These are phyloP conservation scores for Russula lepida DNA, from an alignment of 768 basidiomycete genomes.

Conservation along the genomic window DNA sequence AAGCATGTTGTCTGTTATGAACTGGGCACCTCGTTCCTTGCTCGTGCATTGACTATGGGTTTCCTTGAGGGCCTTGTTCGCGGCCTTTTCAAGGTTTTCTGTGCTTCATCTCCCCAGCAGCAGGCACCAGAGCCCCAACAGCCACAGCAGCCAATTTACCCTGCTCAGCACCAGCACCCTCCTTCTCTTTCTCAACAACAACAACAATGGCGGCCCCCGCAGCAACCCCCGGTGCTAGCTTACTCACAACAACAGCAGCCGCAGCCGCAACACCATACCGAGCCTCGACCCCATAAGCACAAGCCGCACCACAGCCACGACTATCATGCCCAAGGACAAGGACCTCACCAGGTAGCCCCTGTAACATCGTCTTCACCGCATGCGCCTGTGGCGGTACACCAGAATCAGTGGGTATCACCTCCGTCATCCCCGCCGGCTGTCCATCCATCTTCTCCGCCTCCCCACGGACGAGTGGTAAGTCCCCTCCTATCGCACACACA, in stretches of 20 bases:
- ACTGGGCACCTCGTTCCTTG: neutral
- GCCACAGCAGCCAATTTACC: conserved; percentile 4
- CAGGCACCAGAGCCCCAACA: conserved; percentile 11
- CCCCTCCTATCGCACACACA: neutral
- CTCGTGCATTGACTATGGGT: conserved; percentile 1
- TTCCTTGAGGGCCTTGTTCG: conserved; percentile 1
- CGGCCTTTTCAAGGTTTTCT: conserved; percentile 4
- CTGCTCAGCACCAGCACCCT: conserved; percentile 3
- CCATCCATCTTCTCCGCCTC: neutral
- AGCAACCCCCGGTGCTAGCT: conserved; percentile 9
- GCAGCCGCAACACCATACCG: conserved; percentile 10
- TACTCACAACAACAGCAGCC: neutral
- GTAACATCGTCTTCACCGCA: neutral
- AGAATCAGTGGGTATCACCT: neutral
- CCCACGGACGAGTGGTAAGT: conserved; percentile 17
- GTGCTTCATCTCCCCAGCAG: neutral
- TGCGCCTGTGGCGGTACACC: neutral
- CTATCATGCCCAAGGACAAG: conserved; percentile 16
- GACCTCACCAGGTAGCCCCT: neutral
- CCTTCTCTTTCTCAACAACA: conserved; percentile 13
- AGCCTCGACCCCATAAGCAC: conserved; percentile 18
- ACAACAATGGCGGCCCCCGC: conserved; percentile 17
- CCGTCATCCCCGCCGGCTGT: neutral
- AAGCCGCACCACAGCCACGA: conserved; percentile 19
- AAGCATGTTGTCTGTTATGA: neutral